phyloP scores from a whole-genome alignment of 176 grass and related monocot species.

The Juncus inflexus region DNA sequence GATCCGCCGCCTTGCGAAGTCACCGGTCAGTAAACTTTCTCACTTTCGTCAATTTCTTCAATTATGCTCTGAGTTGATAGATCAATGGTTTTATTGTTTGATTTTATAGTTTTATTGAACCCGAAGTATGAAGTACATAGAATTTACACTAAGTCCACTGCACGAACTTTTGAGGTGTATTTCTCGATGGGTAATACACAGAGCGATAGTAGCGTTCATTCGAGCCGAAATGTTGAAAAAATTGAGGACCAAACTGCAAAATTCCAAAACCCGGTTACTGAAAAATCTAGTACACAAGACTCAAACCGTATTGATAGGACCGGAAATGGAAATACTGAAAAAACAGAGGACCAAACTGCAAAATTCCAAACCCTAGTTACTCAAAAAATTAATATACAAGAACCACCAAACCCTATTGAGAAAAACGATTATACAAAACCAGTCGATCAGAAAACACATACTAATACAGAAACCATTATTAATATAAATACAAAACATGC shows the following conservation, averaged over 20 bases:
- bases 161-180: conserved; percentile 84
- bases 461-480: conserved; percentile 28
- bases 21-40: conserved; percentile 19
- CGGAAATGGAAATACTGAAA: too few species aligned
- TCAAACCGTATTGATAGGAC: too few species aligned
- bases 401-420: too few species aligned
- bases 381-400: too few species aligned
- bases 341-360: too few species aligned
- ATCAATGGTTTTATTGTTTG: background rate
- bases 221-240: conserved; percentile 23
- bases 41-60: background rate
- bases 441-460: conserved; percentile 11
- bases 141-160: conserved; percentile 69
- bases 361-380: too few species aligned
- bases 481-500: too few species aligned
- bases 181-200: conserved; percentile 37
- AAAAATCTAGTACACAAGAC: conserved; percentile 27
- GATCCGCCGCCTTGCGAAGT: conserved; percentile 30
- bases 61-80: background rate
- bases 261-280: conserved; percentile 12
- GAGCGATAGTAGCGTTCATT: conserved; percentile 34
- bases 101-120: conserved; percentile 55
- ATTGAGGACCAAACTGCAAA: conserved; percentile 25
- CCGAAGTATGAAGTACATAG: conserved; percentile 65
- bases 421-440: background rate